Conservation (phyloP, 225 moss, liverwort and hornwort species). For the Bryum argenteum region DNA sequence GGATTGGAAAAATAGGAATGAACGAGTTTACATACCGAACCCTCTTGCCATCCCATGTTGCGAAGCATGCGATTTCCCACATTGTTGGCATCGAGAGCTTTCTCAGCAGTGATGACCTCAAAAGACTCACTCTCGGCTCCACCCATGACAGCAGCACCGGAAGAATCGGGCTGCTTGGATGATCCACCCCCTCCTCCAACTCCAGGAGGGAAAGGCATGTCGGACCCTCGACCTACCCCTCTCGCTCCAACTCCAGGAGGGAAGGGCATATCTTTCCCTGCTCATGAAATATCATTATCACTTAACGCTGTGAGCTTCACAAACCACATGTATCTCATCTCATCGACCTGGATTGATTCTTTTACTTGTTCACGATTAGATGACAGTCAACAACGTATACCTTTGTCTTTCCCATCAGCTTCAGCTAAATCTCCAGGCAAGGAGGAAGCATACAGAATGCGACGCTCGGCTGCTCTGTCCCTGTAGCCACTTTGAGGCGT, state of each 20-base stretch:
- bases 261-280: slow-evolving; percentile 80
- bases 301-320: slow-evolving; percentile 39
- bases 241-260: slow-evolving; percentile 75
- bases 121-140: slow-evolving; percentile 82
- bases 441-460: slow-evolving; percentile 83
- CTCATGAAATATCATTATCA: slow-evolving; percentile 47
- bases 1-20: background rate
- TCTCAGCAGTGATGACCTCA: slow-evolving; percentile 87
- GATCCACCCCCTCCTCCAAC: slow-evolving; percentile 89
- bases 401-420: slow-evolving; percentile 84
- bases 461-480: slow-evolving; percentile 99
- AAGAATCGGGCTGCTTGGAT: slow-evolving; percentile 50
- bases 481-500: slow-evolving; percentile 95
- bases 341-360: slow-evolving; percentile 36
- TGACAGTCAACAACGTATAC: slow-evolving; percentile 64
- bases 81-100: slow-evolving; percentile 88
- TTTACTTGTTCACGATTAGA: slow-evolving; percentile 50
- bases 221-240: slow-evolving; percentile 81
- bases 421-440: slow-evolving; percentile 74
- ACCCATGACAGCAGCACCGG: slow-evolving; percentile 63
- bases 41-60: slow-evolving; percentile 99
- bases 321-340: slow-evolving; percentile 39
- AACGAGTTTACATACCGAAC: slow-evolving; percentile 63
- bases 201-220: slow-evolving; percentile 99
- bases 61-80: slow-evolving; percentile 99